Conservation (phyloP, 345 rosid species). For the Gossypium sturtianum region DNA sequence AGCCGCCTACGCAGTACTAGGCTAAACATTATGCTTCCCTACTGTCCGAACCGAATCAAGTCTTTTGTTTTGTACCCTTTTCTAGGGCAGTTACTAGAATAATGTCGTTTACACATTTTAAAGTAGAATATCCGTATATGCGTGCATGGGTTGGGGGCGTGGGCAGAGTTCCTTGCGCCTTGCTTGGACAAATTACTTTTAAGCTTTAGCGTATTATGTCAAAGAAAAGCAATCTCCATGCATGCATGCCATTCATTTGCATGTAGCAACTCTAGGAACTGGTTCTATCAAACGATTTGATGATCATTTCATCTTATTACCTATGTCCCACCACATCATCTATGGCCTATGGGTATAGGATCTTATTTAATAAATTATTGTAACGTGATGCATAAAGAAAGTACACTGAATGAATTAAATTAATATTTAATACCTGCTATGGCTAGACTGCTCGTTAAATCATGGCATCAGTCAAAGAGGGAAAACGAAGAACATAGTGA, state of each 20-base stretch:
- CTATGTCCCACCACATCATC: no score
- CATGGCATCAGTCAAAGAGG: background rate
- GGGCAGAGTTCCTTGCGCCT: background rate
- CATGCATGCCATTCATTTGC: background rate
- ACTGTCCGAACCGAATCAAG: background rate
- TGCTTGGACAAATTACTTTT: no score
- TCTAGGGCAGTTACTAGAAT: constrained; percentile 10
- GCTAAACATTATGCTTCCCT: constrained; percentile 11
- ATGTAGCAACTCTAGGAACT: no score
- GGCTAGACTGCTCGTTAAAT: background rate
- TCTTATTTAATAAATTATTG: background rate
- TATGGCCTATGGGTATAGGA: no score
- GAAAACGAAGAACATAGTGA: background rate
- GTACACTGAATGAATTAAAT: background rate
- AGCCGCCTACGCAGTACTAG: constrained; percentile 8
- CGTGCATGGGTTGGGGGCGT: background rate
- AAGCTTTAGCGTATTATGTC: background rate
- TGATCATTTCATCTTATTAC: no score
- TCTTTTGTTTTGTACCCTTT: background rate
- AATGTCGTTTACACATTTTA: background rate
- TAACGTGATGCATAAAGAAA: background rate
- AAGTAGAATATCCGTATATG: background rate
- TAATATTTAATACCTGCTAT: background rate
- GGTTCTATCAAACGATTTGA: no score
- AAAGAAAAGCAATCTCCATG: background rate